phyloP scores from a whole-genome alignment of 1,139 yeast species.

The Yamadazyma pseudoaaseri region DNA sequence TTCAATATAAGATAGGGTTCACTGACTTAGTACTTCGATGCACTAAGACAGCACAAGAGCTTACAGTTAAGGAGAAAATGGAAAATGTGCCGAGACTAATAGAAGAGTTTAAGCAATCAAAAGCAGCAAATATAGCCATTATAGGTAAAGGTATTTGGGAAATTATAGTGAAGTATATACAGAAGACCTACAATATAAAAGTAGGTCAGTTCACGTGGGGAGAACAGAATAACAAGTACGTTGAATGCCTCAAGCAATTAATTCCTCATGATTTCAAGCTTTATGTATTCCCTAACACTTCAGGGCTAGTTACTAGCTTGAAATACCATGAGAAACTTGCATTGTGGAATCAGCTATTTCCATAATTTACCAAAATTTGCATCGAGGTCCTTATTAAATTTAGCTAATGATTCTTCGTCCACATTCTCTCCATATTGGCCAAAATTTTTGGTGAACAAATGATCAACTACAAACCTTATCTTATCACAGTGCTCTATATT shows the following conservation, averaged over 20 bases:
- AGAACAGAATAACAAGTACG: constrained; percentile 26
- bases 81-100: constrained; percentile 56
- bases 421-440: constrained; percentile 39
- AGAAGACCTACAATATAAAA: constrained; percentile 12
- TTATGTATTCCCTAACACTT: constrained; percentile 71
- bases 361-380: constrained; percentile 34
- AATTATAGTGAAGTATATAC: constrained; percentile 40
- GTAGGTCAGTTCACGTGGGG: constrained; percentile 53
- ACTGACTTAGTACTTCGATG: constrained; percentile 71
- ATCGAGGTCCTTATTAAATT: constrained; percentile 33
- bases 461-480: constrained; percentile 38
- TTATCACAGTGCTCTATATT: constrained; percentile 37
- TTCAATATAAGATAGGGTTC: constrained; percentile 57
- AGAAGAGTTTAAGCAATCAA: constrained; percentile 35
- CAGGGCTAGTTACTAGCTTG: constrained; percentile 67
- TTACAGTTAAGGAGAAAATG: constrained; percentile 51
- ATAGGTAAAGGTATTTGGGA: constrained; percentile 87
- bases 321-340: constrained; percentile 43
- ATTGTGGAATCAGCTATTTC: constrained; percentile 46
- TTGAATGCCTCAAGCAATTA: constrained; percentile 11
- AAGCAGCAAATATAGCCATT: constrained; percentile 50
- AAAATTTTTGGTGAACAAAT: constrained; percentile 35
- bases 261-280: constrained; percentile 19
- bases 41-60: constrained; percentile 58
- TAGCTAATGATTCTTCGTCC: constrained; percentile 23